These are phyloP conservation scores for Patellifolia procumbens DNA, from an alignment of 179 eudicot species.

Conservation along the genomic window DNA sequence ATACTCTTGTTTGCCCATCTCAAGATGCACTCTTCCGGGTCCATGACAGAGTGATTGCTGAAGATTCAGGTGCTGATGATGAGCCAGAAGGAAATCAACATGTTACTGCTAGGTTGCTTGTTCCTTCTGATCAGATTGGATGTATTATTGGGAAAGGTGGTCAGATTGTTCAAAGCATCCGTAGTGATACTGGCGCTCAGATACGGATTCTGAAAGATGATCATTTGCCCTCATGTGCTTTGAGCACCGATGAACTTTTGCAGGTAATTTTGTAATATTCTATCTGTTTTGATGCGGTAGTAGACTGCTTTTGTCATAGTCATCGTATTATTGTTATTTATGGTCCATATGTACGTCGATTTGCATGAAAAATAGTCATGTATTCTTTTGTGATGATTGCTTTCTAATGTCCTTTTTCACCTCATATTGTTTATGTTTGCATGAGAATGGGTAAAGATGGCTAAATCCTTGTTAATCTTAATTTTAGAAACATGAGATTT, in stretches of 20 bases:
- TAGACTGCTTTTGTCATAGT: neutral
- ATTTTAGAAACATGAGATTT: no score
- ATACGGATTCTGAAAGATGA: constrained; percentile 85
- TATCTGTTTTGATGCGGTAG: no score
- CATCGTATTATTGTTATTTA: neutral
- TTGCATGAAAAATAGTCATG: neutral
- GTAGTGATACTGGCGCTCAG: constrained; percentile 90
- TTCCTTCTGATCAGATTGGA: constrained; percentile 95
- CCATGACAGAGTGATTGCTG: constrained; percentile 81
- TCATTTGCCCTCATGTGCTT: constrained; percentile 89
- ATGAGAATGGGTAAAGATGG: no score
- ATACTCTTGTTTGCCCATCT: constrained; percentile 70
- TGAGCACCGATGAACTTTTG: constrained; percentile 86
- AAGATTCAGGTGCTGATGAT: constrained; percentile 57
- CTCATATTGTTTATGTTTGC: neutral
- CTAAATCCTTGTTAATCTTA: no score
- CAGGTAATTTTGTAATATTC: constrained; percentile 47
- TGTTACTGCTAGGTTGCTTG: constrained; percentile 74
- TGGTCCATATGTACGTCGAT: neutral
- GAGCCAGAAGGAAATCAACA: constrained; percentile 57
- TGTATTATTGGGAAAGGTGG: constrained; percentile 98
- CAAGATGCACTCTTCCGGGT: constrained; percentile 89
- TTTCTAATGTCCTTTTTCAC: no score
- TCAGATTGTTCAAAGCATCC: constrained; percentile 78
- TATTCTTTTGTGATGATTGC: neutral